Base-by-base conservation (phyloP, 2,329 filamentous ascomycete genomes). In the Aspergillus pseudonomiae region DNA sequence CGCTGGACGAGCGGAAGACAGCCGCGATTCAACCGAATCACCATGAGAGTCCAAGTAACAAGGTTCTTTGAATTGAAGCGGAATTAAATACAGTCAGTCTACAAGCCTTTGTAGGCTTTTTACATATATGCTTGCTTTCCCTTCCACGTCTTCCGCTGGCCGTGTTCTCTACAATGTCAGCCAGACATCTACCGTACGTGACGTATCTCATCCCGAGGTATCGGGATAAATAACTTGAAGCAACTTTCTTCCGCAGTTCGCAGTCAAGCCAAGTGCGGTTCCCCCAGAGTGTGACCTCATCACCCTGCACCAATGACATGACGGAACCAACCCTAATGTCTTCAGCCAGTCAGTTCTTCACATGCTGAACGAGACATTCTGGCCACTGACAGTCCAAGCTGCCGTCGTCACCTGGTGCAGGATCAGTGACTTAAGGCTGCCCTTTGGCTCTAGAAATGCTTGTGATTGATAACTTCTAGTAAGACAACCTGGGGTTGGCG, bases 1-100 rank as follows among this genome's bases (percentile, higher is more conserved):
- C 54, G 46, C 71, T 77, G 75, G 75, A 76, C 75, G 75, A 77
- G 71, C 75, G 75, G 75, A 77, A 75, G 72, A 66, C 36, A 60
- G 46, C 60, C 50, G 54, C 58, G n/a, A 34, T 30, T 30, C 52
- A 55, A 39, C 52, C 52, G 30, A 55, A 19, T 36, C 6, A 55
- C 52, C 5, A 55, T n/a, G 61, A 65, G 32, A 60, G 59, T 32
- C 32, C 52, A 56, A 26, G 36, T 39, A 21, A 52, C 16, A 43
- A 52, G 55, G 32, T 16, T 45, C 30, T 41, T 19, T 24, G 50
- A 59, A 19, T 55, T 28, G 43, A 56, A 28, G 52, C 39, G 45
- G 24, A 19, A 24, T 19, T 19, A 55, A 41, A 16, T 19, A 41
- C 36, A 19, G 19, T 41, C 36, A 19, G 19, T 41, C 36, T n/a